phyloP scores from a whole-genome alignment of 2,329 filamentous ascomycete species.

The Penicillium sp. region DNA sequence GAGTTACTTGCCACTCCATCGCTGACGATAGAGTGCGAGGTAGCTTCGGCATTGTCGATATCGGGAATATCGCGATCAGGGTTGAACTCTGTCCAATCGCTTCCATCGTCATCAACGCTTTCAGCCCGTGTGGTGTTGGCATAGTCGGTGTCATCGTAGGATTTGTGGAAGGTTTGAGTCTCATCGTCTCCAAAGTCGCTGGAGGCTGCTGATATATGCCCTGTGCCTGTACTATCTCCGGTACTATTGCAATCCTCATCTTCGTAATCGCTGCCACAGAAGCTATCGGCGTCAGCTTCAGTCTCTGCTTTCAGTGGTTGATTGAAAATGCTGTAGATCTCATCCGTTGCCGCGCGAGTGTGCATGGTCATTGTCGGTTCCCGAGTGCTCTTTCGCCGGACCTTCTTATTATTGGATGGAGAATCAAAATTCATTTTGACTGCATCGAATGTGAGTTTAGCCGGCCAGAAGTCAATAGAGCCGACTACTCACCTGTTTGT shows the following conservation, averaged over 20 bases:
- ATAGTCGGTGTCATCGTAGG: slow-evolving; percentile 46
- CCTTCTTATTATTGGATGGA: slow-evolving; percentile 75
- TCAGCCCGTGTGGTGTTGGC: slow-evolving; percentile 48
- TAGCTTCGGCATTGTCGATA: slow-evolving; percentile 26
- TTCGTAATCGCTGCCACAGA: slow-evolving; percentile 65
- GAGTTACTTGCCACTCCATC: slow-evolving; percentile 35
- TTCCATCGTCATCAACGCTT: slow-evolving; percentile 54
- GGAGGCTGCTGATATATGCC: slow-evolving; percentile 61
- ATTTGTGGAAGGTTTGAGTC: slow-evolving; percentile 38
- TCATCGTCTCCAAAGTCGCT: slow-evolving; percentile 67
- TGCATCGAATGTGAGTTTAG: slow-evolving; percentile 41
- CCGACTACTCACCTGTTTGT: slow-evolving; percentile 70
- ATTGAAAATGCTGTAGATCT: slow-evolving; percentile 97
- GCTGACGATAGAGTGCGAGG: slow-evolving; percentile 22
- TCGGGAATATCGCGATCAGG: slow-evolving; percentile 67
- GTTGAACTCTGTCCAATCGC: slow-evolving; percentile 88
- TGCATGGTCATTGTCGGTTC: slow-evolving; percentile 99
- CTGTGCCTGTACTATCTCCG: slow-evolving; percentile 79
- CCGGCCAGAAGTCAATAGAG: slow-evolving; percentile 20
- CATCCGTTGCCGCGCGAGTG: slow-evolving; percentile 90
- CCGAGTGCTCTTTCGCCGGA: slow-evolving; percentile 70
- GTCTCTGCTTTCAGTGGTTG: slow-evolving; percentile 65
- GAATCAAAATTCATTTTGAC: slow-evolving; percentile 94
- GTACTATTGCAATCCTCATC: slow-evolving; percentile 77
- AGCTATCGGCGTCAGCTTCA: slow-evolving; percentile 59